A percentile compares a stretch with the other conserved stretches of the same genome.
phyloP scores from a whole-genome alignment of 2,329 filamentous ascomycete species.

The Fusarium redolens region DNA sequence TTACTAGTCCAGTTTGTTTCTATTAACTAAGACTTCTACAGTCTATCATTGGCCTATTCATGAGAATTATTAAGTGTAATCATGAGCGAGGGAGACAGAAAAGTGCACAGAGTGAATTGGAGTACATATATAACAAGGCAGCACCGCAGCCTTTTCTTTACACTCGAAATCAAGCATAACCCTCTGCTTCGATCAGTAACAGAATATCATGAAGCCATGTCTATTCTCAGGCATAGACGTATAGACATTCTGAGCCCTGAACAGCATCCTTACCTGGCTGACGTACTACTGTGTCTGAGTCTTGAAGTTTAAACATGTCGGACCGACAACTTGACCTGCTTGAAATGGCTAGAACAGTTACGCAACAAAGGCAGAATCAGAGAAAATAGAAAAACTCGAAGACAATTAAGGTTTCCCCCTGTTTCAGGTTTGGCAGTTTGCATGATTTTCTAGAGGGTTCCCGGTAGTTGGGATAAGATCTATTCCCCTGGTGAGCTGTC shows the following conservation, averaged over 20 bases:
- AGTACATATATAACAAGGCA: fast-evolving
- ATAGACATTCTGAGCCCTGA: background rate
- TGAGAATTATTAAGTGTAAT: background rate
- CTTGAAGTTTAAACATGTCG: background rate
- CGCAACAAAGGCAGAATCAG: background rate
- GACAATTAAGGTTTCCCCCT: background rate
- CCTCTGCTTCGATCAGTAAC: background rate
- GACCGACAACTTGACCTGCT: background rate
- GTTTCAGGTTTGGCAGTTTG: background rate
- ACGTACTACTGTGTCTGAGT: background rate
- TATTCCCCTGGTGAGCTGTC: background rate
- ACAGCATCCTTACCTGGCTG: background rate
- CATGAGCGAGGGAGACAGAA: background rate
- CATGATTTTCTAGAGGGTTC: background rate
- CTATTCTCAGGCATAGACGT: fast-evolving
- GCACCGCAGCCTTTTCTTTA: background rate
- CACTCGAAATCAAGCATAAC: background rate
- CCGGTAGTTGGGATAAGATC: too few species aligned
- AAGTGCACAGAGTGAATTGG: too few species aligned
- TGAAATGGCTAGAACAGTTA: background rate
- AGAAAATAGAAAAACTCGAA: background rate
- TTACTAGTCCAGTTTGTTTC: background rate
- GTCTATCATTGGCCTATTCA: too few species aligned
- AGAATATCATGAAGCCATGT: background rate
- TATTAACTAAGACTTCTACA: background rate